Conservation (phyloP, 2,329 filamentous ascomycete genomes). For the Fusarium sp. region DNA sequence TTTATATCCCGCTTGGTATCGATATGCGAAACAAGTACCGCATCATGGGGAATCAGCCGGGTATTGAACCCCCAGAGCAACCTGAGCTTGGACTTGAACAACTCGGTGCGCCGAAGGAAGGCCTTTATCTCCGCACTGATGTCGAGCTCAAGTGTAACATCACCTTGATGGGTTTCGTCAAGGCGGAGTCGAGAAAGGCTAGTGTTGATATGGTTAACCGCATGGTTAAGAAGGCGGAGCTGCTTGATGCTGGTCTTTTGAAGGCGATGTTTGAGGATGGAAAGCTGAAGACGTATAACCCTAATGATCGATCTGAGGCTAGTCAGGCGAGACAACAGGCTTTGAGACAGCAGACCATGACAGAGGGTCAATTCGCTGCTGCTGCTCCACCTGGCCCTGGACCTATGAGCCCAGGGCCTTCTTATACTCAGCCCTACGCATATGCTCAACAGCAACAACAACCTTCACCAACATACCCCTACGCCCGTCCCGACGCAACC, state of each 20-base stretch:
- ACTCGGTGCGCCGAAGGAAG: constrained; percentile 70
- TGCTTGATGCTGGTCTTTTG: constrained; percentile 72
- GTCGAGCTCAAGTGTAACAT: constrained; percentile 77
- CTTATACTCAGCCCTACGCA: constrained; percentile 39
- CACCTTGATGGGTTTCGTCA: constrained; percentile 71
- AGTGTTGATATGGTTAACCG: constrained; percentile 74
- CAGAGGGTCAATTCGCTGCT: neutral
- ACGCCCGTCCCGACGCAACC: constrained; percentile 22
- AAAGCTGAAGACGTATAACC: constrained; percentile 67
- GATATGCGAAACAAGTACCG: constrained; percentile 75
- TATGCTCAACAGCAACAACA: constrained; percentile 28
- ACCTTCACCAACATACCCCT: constrained; percentile 36
- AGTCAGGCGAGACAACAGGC: constrained; percentile 43
- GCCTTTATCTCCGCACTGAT: constrained; percentile 74
- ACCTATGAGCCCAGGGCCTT: constrained; percentile 26
- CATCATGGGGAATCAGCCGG: constrained; percentile 74
- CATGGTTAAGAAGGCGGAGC: constrained; percentile 76
- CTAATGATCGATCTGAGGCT: constrained; percentile 58
- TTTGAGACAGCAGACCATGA: constrained; percentile 48
- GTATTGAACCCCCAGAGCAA: constrained; percentile 68
- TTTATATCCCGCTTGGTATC: constrained; percentile 73
- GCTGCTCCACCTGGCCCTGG: neutral
- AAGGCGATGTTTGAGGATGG: constrained; percentile 75
- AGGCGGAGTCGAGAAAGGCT: constrained; percentile 72
- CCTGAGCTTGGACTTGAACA: constrained; percentile 68